Evolutionary conservation across 2,329 filamentous ascomycete species (phyloP), one percentile per base, ranked within the genome.

Genomic region (Aureobasidium sp.): DNA sequence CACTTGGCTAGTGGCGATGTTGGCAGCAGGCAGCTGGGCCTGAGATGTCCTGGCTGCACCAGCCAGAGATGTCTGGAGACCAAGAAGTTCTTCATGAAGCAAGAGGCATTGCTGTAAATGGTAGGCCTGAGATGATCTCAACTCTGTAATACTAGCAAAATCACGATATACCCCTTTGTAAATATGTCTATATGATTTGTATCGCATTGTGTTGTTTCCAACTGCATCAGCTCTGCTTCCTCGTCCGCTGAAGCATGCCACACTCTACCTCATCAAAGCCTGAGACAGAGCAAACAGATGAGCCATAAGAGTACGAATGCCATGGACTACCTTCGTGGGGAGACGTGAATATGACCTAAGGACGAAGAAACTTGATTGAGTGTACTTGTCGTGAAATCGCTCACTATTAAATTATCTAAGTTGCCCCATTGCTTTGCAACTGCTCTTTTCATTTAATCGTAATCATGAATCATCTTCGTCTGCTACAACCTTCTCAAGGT

Each of bases 21-120:
- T n/a, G 93, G 89, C 73, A 95, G 90, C 34, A 79, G 80, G 62
- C 94, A 97, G 77, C 91, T 99, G 90, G 86, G 85, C 9, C 77
- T 99, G 68, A 86, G 94, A 68, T 99, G 94, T 77, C 94, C 95
- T 1, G 92, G 90, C 6, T 99, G 94, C 78, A 92, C 85, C 76
- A 97, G 89, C 72, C 90, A 95, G 70, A 84, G 87, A 69, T 99
- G 94, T 75, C 75, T 87, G 61, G 91, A 92, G 75, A 87, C 86
- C 58, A 87, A 87, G 77, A 81, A 83, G 70, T 88, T 87, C 74
- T 88, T 88, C 66, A 71, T 69, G 67, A 69, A 70, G 5, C 69
- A 73, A 65, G 69, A 64, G 44, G 57, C 64, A 6, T 50, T 65
- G 34, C 51, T 65, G 32, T 66, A 63, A 20, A 20, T 27, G 23